Evolutionary conservation across 495 filamentous ascomycete genomes (phyloP).

Genomic region (Podospora fimiseda): DNA sequence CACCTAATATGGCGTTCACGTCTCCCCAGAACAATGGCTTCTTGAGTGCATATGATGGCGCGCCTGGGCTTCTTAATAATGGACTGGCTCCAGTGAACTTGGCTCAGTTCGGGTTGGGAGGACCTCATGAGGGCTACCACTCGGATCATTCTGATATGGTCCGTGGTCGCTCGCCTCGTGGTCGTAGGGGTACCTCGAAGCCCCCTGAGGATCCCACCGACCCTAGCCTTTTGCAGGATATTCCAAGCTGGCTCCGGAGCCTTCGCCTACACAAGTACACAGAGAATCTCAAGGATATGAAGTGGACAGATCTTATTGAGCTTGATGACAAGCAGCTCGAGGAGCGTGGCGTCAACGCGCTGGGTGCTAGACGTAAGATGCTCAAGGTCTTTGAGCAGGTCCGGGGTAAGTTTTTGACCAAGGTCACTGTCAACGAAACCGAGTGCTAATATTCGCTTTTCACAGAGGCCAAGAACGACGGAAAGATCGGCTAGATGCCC

Average conservation of each 20-base stretch:
- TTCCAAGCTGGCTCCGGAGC: slow-evolving; percentile 92
- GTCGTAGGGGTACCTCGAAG: slow-evolving; percentile 90
- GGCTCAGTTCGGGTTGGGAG: slow-evolving; percentile 63
- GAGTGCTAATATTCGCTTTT: slow-evolving; percentile 7
- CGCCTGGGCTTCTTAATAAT: slow-evolving; percentile 66
- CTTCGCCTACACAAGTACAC: slow-evolving; percentile 97
- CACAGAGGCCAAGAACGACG: slow-evolving; percentile 26
- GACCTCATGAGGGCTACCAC: slow-evolving; percentile 74
- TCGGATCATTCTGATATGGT: slow-evolving; percentile 89
- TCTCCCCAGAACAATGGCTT: slow-evolving; percentile 95
- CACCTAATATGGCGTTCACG: slow-evolving; percentile 66
- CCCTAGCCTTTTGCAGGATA: slow-evolving; percentile 82
- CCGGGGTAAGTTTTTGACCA: slow-evolving; percentile 45
- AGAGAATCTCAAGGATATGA: slow-evolving; percentile 92
- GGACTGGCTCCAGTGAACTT: slow-evolving; percentile 65
- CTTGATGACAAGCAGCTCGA: slow-evolving; percentile 92
- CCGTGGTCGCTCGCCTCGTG: slow-evolving; percentile 86
- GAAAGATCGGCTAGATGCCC: slow-evolving; percentile 46
- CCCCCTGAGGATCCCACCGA: slow-evolving; percentile 97
- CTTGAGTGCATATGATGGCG: slow-evolving; percentile 77
- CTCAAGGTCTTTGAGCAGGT: slow-evolving; percentile 98
- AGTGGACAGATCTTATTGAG: slow-evolving; percentile 90
- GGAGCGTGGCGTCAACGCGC: slow-evolving; percentile 86
- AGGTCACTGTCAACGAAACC: background rate
- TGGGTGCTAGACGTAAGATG: slow-evolving; percentile 96